These are phyloP conservation scores for Euphorbia schlechtendalii DNA, from an alignment of 441 rosid species.

Conservation along the genomic window DNA sequence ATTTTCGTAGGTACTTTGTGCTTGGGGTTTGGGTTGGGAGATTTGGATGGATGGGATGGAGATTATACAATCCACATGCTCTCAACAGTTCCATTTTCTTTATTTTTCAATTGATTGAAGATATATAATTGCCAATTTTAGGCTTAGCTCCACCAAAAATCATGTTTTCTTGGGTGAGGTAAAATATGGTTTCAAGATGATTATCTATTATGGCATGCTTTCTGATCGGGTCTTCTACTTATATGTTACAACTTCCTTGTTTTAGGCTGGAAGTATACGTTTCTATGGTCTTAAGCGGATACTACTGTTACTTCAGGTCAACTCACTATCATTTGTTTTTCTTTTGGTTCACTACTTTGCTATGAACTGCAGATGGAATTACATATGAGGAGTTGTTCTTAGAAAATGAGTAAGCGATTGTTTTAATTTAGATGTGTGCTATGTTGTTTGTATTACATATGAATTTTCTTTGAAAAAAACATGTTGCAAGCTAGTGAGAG, in stretches of 20 bases:
- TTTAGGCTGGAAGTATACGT: constrained; percentile 90
- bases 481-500: too few relatives aligned
- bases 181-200: constrained; percentile 1
- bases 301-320: constrained; percentile 93
- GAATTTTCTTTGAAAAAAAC: too few relatives aligned
- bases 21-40: constrained; percentile 99
- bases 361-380: too few relatives aligned
- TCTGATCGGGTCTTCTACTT: constrained; percentile 11
- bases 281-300: constrained; percentile 96
- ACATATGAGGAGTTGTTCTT: too few relatives aligned
- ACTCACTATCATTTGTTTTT: constrained; percentile 11
- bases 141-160: not conserved
- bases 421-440: too few relatives aligned
- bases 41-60: constrained; percentile 99
- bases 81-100: constrained; percentile 69
- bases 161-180: not conserved
- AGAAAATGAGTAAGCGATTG: too few relatives aligned
- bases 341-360: not conserved
- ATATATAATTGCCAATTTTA: constrained; percentile 7
- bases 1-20: constrained; percentile 83
- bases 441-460: too few relatives aligned
- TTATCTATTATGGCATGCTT: constrained; percentile 16
- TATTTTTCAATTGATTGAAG: not conserved
- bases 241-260: constrained; percentile 4
- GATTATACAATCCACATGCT: constrained; percentile 96